Conservation (phyloP, 371 early-diverging fungal species). For the Mortierella sp. region DNA sequence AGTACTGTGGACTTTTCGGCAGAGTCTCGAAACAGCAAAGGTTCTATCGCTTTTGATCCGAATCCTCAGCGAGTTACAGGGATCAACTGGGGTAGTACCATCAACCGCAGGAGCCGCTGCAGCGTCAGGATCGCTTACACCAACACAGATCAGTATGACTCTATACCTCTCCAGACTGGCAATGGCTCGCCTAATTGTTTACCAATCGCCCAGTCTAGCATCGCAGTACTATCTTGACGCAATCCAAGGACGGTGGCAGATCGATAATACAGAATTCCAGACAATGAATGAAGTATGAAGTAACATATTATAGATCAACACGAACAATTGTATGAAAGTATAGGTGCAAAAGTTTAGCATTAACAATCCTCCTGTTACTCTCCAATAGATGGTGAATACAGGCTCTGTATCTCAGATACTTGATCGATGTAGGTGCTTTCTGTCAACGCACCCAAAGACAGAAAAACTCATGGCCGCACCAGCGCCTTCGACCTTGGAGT, state of each 20-base stretch:
- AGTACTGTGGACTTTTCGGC: slow-evolving; percentile 42
- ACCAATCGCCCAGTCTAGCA: slow-evolving; percentile 21
- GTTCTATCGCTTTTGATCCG: slow-evolving; percentile 43
- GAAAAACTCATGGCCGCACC: slow-evolving; percentile 32
- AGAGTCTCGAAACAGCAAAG: slow-evolving; percentile 32
- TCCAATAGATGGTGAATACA: slow-evolving; percentile 31
- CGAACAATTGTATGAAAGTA: background rate
- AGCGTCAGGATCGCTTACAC: slow-evolving; percentile 35
- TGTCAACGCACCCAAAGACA: slow-evolving; percentile 37
- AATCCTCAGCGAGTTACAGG: slow-evolving; percentile 22
- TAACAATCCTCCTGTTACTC: background rate
- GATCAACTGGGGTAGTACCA: background rate
- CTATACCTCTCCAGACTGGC: slow-evolving; percentile 51
- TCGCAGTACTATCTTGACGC: slow-evolving; percentile 40
- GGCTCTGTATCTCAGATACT: slow-evolving; percentile 19
- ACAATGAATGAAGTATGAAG: slow-evolving; percentile 25
- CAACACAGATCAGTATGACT: slow-evolving; percentile 56
- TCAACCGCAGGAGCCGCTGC: slow-evolving; percentile 4
- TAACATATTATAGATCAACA: background rate
- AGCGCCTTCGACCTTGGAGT: background rate
- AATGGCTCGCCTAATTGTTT: slow-evolving; percentile 41
- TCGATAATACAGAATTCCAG: slow-evolving; percentile 28
- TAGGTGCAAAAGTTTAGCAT: background rate
- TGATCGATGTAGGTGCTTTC: slow-evolving; percentile 14
- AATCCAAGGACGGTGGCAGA: slow-evolving; percentile 54